Evolutionary conservation across 116 monocot species (phyloP).

Genomic region (Posidonia oceanica): DNA sequence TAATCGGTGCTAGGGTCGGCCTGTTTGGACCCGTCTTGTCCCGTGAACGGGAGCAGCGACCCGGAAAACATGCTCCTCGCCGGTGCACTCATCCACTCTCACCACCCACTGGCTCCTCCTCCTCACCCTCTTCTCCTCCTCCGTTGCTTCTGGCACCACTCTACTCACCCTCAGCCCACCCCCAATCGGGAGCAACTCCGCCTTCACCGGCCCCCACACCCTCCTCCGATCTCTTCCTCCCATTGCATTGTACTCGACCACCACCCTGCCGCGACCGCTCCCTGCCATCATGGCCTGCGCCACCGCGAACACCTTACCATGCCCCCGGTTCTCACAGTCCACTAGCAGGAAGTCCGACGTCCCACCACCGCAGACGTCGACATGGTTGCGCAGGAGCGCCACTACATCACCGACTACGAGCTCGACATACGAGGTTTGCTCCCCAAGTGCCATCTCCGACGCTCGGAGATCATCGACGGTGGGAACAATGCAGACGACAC

Average conservation of each 20-base stretch:
- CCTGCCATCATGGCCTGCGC: constrained; percentile 22
- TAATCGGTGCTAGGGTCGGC: too few species aligned
- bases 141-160: constrained; percentile 13
- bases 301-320: constrained; percentile 27
- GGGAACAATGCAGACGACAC: constrained; percentile 40
- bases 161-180: constrained; percentile 37
- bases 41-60: constrained; percentile 7
- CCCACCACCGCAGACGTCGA: background rate
- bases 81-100: constrained; percentile 46
- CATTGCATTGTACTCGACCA: constrained; percentile 46
- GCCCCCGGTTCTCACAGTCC: constrained; percentile 24
- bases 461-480: constrained; percentile 13
- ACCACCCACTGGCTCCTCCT: constrained; percentile 44
- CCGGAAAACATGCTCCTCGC: constrained; percentile 54
- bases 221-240: background rate
- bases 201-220: constrained; percentile 10
- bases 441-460: constrained; percentile 15
- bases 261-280: constrained; percentile 21
- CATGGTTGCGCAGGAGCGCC: constrained; percentile 14
- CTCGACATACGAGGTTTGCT: constrained; percentile 15
- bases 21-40: constrained; percentile 16
- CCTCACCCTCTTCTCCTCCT: background rate
- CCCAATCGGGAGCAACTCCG: constrained; percentile 31
- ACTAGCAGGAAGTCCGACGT: constrained; percentile 52
- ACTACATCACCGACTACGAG: constrained; percentile 30